Conservation (phyloP, 768 basidiomycete genomes). For the Leccinum incarnatum region DNA sequence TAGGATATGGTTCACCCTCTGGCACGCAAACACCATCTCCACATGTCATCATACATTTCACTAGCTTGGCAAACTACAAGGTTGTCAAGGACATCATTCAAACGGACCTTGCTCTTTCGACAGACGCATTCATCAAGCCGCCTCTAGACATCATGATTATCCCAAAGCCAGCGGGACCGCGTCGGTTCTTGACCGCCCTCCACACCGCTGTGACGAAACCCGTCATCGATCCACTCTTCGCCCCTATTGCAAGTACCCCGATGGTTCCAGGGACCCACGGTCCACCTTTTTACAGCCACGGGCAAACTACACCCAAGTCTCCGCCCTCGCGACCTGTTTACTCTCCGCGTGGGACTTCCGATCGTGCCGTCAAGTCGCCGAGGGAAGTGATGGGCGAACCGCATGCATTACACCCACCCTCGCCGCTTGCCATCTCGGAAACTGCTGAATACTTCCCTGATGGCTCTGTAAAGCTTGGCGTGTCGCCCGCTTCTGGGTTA, state of each 20-base stretch:
- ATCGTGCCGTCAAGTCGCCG: constrained; percentile 57
- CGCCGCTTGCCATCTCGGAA: constrained; percentile 69
- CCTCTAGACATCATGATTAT: constrained; percentile 94
- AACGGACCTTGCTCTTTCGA: constrained; percentile 43
- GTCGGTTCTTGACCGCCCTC: constrained; percentile 87
- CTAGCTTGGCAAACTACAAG: constrained; percentile 87
- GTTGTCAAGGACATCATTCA: constrained; percentile 82
- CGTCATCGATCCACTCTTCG: constrained; percentile 84
- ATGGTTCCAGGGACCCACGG: constrained; percentile 63
- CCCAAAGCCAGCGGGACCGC: constrained; percentile 95
- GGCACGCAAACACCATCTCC: constrained; percentile 33
- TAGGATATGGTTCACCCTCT: constrained; percentile 36
- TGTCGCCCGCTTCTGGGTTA: constrained; percentile 79
- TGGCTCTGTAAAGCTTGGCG: constrained; percentile 66
- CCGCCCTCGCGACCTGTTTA: constrained; percentile 42
- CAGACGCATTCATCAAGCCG: constrained; percentile 43
- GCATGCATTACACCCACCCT: constrained; percentile 50
- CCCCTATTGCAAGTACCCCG: constrained; percentile 93
- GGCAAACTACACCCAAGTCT: constrained; percentile 38
- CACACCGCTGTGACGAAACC: constrained; percentile 89
- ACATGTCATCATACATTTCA: constrained; percentile 76
- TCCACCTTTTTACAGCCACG: constrained; percentile 42
- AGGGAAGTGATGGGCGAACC: constrained; percentile 43
- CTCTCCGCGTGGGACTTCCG: constrained; percentile 55
- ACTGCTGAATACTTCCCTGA: constrained; percentile 66